phyloP scores from a whole-genome alignment of 2,329 filamentous ascomycete genomes.

The Colletotrichum filicis region DNA sequence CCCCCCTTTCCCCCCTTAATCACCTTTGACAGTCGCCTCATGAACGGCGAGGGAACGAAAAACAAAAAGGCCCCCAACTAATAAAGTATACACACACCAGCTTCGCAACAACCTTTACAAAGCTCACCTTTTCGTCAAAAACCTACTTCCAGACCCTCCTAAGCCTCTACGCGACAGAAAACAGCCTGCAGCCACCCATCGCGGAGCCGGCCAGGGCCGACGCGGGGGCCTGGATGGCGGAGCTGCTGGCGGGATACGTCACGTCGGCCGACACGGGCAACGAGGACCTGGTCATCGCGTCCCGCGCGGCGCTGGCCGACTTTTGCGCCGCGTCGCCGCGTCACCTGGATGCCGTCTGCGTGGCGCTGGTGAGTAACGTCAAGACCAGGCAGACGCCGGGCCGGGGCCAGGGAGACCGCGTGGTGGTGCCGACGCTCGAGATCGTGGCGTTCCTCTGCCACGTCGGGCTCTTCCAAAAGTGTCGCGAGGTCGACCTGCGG shows the following conservation, averaged over 20 bases:
- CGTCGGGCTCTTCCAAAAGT: slow-evolving; percentile 59
- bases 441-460: slow-evolving; percentile 82
- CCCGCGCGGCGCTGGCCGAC: slow-evolving; percentile 71
- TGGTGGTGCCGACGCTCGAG: slow-evolving; percentile 81
- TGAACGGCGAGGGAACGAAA: not conserved
- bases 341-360: slow-evolving; percentile 57
- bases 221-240: slow-evolving; percentile 54
- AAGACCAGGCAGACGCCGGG: slow-evolving; percentile 54
- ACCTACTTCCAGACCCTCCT: slow-evolving; percentile 69
- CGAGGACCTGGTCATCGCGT: slow-evolving; percentile 77
- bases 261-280: slow-evolving; percentile 83
- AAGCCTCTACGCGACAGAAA: slow-evolving; percentile 49
- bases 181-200: slow-evolving; percentile 50
- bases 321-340: slow-evolving; percentile 57
- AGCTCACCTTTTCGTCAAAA: slow-evolving; percentile 66
- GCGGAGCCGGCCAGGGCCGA: slow-evolving; percentile 46
- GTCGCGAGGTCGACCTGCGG: slow-evolving; percentile 55
- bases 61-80: not conserved
- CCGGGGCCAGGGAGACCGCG: slow-evolving; percentile 66
- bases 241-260: slow-evolving; percentile 74
- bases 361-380: slow-evolving; percentile 65
- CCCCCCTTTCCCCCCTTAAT: too few relatives aligned
- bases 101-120: slow-evolving; percentile 46
- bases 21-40: not conserved
- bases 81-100: slow-evolving; percentile 43